Conservation (phyloP, 2,329 filamentous ascomycete species). For the Diaporthe velutina region DNA sequence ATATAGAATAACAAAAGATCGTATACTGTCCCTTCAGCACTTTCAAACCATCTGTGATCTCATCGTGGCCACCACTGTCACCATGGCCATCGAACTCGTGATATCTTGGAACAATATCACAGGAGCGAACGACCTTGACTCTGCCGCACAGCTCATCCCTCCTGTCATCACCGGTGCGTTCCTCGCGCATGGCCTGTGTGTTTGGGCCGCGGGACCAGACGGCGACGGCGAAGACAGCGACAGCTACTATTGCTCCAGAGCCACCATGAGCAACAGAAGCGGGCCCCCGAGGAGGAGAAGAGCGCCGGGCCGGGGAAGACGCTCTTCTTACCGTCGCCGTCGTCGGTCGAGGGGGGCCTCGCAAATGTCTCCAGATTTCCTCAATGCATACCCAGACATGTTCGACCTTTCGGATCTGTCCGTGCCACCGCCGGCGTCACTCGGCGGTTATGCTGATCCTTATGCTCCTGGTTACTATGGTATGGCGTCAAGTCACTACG, state of each 20-base stretch:
- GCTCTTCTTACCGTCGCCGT: not conserved
- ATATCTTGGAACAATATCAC: constrained; percentile 42
- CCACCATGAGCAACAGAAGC: not conserved
- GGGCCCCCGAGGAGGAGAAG: not conserved
- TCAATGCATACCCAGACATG: not conserved
- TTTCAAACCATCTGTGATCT: constrained; percentile 43
- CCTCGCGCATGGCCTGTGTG: constrained; percentile 27
- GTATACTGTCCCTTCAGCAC: constrained; percentile 38
- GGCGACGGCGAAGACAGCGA: not conserved
- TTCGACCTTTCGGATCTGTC: not conserved
- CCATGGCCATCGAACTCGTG: constrained; percentile 42
- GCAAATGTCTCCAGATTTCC: not conserved
- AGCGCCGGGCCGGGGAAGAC: not conserved
- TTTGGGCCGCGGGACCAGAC: constrained; percentile 31
- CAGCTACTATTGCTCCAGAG: not conserved
- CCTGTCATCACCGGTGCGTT: constrained; percentile 34
- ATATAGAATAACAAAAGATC: constrained; percentile 33
- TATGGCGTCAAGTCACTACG: not conserved
- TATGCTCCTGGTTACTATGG: not conserved
- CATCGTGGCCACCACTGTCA: constrained; percentile 39
- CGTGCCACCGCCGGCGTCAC: not conserved
- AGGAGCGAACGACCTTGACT: constrained; percentile 48
- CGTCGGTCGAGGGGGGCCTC: not conserved
- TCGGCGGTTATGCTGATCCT: not conserved
- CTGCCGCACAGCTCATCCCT: constrained; percentile 42